A percentile compares a stretch with the other conserved stretches of the same genome.
Evolutionary conservation across 805 yeast species (phyloP).

Genomic region (Saccharomyces eubayanus): DNA sequence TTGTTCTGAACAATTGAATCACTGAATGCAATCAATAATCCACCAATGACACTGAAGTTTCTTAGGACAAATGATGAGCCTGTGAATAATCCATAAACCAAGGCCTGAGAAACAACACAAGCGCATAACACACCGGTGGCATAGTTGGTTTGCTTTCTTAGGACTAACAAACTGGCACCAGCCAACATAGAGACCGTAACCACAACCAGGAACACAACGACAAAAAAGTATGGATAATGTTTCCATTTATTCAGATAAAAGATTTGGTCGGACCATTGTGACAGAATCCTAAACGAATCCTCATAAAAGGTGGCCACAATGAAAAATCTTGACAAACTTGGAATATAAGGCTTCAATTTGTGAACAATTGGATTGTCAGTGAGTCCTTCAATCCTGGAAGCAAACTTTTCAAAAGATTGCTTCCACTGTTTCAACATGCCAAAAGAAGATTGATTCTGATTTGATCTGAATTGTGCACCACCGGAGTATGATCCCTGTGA

Average conservation of each 20-base stretch:
- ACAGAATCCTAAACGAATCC: slow-evolving; percentile 72
- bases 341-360: slow-evolving; percentile 62
- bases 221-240: slow-evolving; percentile 70
- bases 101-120: slow-evolving; percentile 79
- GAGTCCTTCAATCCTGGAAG: slow-evolving; percentile 46
- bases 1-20: slow-evolving; percentile 76
- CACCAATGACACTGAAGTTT: slow-evolving; percentile 87
- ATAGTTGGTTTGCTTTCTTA: slow-evolving; percentile 58
- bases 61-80: slow-evolving; percentile 79
- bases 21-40: slow-evolving; percentile 76
- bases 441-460: slow-evolving; percentile 64
- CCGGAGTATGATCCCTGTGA: slow-evolving; percentile 71
- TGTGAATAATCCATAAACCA: slow-evolving; percentile 79
- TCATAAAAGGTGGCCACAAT: slow-evolving; percentile 92
- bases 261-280: slow-evolving; percentile 90
- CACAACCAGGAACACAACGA: slow-evolving; percentile 51
- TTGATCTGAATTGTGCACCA: slow-evolving; percentile 60
- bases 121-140: slow-evolving; percentile 64
- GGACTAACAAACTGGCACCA: slow-evolving; percentile 65
- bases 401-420: slow-evolving; percentile 37
- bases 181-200: slow-evolving; percentile 64
- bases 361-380: slow-evolving; percentile 43
- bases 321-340: slow-evolving; percentile 79
- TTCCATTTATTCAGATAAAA: slow-evolving; percentile 74
- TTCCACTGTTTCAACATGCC: slow-evolving; percentile 81